phyloP scores from a whole-genome alignment of 2,329 filamentous ascomycete species.

The Diplodia seriata region DNA sequence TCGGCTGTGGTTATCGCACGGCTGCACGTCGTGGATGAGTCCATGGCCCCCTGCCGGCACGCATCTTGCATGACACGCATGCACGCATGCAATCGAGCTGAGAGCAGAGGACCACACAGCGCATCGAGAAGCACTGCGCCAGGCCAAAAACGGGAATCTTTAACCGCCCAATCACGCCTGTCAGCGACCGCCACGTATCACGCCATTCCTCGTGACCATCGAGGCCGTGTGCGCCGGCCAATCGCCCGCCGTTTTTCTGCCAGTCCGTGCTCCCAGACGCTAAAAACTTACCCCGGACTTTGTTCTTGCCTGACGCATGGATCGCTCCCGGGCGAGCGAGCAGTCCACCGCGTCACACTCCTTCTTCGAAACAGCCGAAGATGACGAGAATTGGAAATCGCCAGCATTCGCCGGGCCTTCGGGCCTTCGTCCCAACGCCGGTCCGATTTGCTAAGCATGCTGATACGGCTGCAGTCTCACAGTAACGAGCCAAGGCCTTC shows the following conservation, averaged over 20 bases:
- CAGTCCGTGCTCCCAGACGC: neutral
- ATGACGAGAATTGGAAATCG: neutral
- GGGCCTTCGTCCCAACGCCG: neutral
- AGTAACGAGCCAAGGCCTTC: neutral
- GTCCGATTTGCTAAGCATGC: neutral
- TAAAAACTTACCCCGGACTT: neutral
- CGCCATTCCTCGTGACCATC: conserved; percentile 1
- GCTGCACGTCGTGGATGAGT: neutral
- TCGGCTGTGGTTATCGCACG: neutral
- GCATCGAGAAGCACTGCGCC: neutral
- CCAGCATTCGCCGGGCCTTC: neutral
- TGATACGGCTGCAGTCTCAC: neutral
- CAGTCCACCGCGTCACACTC: neutral
- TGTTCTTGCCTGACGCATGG: neutral
- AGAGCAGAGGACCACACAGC: neutral
- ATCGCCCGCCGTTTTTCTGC: neutral
- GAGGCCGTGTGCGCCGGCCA: neutral
- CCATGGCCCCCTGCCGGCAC: neutral
- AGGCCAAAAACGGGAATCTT: conserved; percentile 26
- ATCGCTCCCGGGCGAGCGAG: neutral
- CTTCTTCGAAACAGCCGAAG: neutral
- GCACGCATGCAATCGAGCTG: conserved; percentile 4
- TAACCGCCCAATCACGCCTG: conserved; percentile 18
- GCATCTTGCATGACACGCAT: conserved; percentile 10
- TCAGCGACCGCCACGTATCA: conserved; percentile 6